A percentile compares a stretch with the other conserved stretches of the same genome.
Conservation (phyloP, 495 filamentous ascomycete genomes). For the Aspergillus ellipticus region DNA sequence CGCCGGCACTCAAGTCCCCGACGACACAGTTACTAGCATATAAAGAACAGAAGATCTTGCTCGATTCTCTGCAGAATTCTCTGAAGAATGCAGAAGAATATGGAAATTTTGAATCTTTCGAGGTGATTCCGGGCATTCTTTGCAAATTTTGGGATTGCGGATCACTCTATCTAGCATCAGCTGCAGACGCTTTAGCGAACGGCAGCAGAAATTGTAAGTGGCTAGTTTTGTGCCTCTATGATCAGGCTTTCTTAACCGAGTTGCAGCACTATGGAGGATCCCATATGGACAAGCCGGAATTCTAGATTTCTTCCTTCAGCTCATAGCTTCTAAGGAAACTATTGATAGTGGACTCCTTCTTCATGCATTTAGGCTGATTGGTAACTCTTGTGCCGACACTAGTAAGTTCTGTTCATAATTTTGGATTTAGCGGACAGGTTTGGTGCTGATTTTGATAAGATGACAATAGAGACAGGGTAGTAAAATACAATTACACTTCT, state of each 20-base stretch:
- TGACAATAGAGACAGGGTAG: conserved; percentile 65
- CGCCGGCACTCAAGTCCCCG: conserved; percentile 15
- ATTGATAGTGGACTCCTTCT: conserved; percentile 34
- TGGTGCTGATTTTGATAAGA: conserved; percentile 44
- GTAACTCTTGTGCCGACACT: conserved; percentile 79
- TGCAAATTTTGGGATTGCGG: conserved; percentile 34
- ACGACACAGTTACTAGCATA: conserved; percentile 11
- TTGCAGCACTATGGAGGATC: conserved; percentile 56
- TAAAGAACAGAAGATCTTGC: conserved; percentile 8
- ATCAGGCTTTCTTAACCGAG: conserved; percentile 12
- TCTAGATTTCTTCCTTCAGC: conserved; percentile 59
- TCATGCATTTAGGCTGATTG: conserved; percentile 65
- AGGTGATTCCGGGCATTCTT: conserved; percentile 25
- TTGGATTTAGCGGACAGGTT: neutral
- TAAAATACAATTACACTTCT: conserved; percentile 54
- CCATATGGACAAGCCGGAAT: conserved; percentile 66
- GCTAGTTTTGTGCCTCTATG: neutral
- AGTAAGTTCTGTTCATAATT: conserved; percentile 40
- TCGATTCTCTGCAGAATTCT: conserved; percentile 9
- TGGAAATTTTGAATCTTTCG: conserved; percentile 24
- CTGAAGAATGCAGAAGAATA: conserved; percentile 14
- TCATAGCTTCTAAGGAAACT: conserved; percentile 41
- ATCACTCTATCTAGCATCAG: conserved; percentile 42
- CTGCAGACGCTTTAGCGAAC: conserved; percentile 60
- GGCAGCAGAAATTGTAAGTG: conserved; percentile 64